Conservation (phyloP, 2,329 filamentous ascomycete genomes). For the Xylariales sp. region DNA sequence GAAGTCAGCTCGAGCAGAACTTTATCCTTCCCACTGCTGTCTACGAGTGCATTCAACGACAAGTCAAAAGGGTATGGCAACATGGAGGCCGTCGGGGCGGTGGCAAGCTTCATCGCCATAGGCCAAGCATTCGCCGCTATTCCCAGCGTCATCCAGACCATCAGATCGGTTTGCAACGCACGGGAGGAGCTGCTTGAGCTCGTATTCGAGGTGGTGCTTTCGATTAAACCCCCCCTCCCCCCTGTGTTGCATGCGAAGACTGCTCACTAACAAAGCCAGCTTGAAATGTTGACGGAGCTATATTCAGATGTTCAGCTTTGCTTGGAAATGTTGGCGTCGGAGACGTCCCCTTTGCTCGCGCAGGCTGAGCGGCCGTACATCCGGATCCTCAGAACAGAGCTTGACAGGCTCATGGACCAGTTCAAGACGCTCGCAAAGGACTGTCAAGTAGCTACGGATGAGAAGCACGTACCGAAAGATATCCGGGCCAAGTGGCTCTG, state of each 20-base stretch:
- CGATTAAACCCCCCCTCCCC: neutral
- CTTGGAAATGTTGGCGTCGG: neutral
- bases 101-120: conserved; percentile 15
- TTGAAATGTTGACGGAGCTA: neutral
- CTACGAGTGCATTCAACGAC: no score
- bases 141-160: conserved; percentile 9
- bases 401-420: neutral
- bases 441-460: neutral
- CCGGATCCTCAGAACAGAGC: neutral
- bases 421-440: neutral
- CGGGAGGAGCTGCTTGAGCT: conserved; percentile 8
- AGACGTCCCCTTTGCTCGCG: neutral
- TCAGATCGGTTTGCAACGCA: conserved; percentile 7
- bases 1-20: no score
- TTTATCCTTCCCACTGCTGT: no score
- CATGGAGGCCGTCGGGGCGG: conserved; percentile 13
- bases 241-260: neutral
- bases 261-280: conserved; percentile 1
- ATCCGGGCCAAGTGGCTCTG: neutral
- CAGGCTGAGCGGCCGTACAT: neutral
- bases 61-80: no score
- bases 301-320: neutral
- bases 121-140: conserved; percentile 11
- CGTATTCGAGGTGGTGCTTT: conserved; percentile 9
- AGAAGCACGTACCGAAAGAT: neutral